phyloP scores from a whole-genome alignment of 441 rosid genomes.

The Populus tomentosa region DNA sequence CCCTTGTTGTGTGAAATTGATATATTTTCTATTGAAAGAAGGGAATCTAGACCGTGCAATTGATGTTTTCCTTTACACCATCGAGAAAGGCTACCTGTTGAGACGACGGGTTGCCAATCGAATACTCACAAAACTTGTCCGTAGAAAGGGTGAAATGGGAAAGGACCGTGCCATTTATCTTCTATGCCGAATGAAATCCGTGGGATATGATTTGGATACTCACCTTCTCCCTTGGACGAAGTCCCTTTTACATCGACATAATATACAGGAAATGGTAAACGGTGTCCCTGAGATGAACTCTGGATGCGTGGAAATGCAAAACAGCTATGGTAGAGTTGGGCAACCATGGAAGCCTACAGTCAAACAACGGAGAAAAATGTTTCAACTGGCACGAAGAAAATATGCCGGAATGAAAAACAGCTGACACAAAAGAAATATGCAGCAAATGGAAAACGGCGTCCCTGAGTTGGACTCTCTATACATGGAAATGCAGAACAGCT shows the following conservation, averaged over 20 bases:
- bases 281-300: constrained; percentile 20
- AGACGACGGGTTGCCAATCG: constrained; percentile 49
- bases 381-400: background rate
- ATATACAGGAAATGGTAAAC: constrained; percentile 14
- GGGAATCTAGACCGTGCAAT: constrained; percentile 50
- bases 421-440: background rate
- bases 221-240: constrained; percentile 35
- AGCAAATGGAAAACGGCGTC: background rate
- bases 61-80: constrained; percentile 61
- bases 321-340: constrained; percentile 6
- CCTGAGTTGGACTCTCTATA: background rate
- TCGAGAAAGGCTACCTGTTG: constrained; percentile 53
- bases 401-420: background rate
- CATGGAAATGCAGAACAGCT: background rate
- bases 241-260: constrained; percentile 25
- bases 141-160: constrained; percentile 24
- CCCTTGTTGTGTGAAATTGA: constrained; percentile 71
- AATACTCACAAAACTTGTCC: constrained; percentile 45
- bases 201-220: constrained; percentile 57
- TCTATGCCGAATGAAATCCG: constrained; percentile 43
- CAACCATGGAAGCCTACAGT: background rate
- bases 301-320: background rate
- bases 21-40: constrained; percentile 44
- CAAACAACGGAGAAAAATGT: background rate
- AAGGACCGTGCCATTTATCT: constrained; percentile 37